Evolutionary conservation across 108 stramenopile species (phyloP).

Genomic region (Pseudonitzschia delicatissima): DNA sequence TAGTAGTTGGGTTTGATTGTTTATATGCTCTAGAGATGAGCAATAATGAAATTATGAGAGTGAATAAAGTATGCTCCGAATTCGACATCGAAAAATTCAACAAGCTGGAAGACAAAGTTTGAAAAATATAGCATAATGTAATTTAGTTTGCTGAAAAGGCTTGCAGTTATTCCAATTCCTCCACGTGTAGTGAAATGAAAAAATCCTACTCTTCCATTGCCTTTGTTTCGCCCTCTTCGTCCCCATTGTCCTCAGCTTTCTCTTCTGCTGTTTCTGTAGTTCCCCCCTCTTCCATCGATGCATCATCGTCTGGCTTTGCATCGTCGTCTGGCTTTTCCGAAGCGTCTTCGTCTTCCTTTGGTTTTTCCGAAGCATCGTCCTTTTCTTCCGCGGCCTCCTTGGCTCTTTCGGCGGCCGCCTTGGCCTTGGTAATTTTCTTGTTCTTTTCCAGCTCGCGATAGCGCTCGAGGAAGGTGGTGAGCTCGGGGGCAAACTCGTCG

Average conservation of each 20-base stretch:
- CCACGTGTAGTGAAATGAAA: too few relatives aligned
- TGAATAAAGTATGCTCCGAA: too few relatives aligned
- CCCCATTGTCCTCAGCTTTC: slow-evolving; percentile 20
- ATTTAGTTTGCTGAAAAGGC: too few relatives aligned
- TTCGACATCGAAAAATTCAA: too few relatives aligned
- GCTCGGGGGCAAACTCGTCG: slow-evolving; percentile 68
- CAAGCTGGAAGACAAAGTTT: too few relatives aligned
- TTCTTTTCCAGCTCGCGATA: slow-evolving; percentile 67
- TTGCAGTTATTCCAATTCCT: too few relatives aligned
- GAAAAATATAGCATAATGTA: too few relatives aligned
- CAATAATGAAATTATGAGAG: too few relatives aligned
- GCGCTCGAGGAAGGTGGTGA: slow-evolving; percentile 66
- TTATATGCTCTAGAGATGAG: too few relatives aligned
- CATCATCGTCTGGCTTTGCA: background rate
- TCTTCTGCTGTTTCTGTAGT: slow-evolving; percentile 12
- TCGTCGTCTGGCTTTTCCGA: background rate
- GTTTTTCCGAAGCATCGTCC: slow-evolving; percentile 21
- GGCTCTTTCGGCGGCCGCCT: slow-evolving; percentile 18
- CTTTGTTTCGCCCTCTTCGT: slow-evolving; percentile 16
- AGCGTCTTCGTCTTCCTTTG: background rate
- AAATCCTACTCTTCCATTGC: slow-evolving; percentile 40
- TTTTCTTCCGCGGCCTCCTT: slow-evolving; percentile 11
- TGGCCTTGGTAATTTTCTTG: slow-evolving; percentile 76
- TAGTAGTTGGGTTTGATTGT: background rate
- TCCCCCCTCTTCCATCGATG: slow-evolving; percentile 6